phyloP scores from a whole-genome alignment of 2,329 filamentous ascomycete species.

The Trichophyton rubrum region DNA sequence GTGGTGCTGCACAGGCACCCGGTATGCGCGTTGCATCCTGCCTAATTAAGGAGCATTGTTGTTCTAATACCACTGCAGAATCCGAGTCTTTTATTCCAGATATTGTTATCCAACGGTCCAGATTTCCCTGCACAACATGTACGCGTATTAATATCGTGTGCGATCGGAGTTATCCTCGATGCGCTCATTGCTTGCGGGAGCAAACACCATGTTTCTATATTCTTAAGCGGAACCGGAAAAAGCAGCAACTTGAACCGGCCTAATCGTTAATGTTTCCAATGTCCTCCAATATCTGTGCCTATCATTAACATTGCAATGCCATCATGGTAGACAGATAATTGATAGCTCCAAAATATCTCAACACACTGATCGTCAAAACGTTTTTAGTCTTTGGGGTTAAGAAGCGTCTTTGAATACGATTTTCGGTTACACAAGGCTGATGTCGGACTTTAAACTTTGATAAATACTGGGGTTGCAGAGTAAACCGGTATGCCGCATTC shows the following conservation, averaged over 20 bases:
- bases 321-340: no score
- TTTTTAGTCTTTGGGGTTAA: no score
- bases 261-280: neutral
- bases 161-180: neutral
- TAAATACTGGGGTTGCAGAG: no score
- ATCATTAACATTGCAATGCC: no score
- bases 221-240: neutral
- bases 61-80: neutral
- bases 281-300: no score
- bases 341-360: no score
- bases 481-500: no score
- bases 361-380: no score
- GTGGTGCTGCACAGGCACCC: neutral
- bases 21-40: neutral
- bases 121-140: neutral
- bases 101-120: neutral
- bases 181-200: neutral
- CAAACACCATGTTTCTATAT: neutral
- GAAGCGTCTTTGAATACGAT: no score
- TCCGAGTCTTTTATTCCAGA: neutral
- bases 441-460: no score
- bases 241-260: neutral
- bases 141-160: neutral
- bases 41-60: neutral
- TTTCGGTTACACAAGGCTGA: no score